Evolutionary conservation across 805 yeast species (phyloP).

Genomic region (Metschnikowia proteae): DNA sequence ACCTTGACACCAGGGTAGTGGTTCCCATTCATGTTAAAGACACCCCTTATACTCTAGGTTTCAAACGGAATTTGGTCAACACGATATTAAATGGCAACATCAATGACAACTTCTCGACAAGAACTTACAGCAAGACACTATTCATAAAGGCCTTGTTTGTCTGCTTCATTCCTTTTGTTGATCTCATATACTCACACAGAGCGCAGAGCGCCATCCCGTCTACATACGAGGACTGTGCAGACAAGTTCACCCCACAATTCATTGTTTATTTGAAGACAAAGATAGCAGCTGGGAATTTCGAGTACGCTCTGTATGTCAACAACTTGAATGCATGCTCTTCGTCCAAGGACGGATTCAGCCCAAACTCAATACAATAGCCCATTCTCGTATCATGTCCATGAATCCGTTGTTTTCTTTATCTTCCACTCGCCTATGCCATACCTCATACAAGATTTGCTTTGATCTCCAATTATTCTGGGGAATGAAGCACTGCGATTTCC

Average conservation of each 20-base stretch:
- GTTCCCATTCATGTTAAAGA: conserved; percentile 31
- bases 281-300: conserved; percentile 8
- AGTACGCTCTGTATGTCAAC: conserved; percentile 7
- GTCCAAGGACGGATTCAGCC: conserved; percentile 18
- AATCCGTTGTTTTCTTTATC: conserved; percentile 39
- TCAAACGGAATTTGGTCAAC: conserved; percentile 33
- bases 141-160: conserved; percentile 3
- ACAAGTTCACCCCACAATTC: conserved; percentile 14
- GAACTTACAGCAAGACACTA: not conserved
- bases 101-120: conserved; percentile 3
- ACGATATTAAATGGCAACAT: conserved; percentile 19
- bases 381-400: conserved; percentile 52
- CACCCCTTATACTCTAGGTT: conserved; percentile 37
- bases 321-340: not conserved
- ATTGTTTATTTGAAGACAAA: conserved; percentile 3
- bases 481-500: conserved; percentile 27
- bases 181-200: conserved; percentile 3
- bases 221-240: conserved; percentile 8
- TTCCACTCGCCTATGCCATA: conserved; percentile 43
- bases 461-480: conserved; percentile 49
- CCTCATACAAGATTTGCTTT: conserved; percentile 50
- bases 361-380: conserved; percentile 45
- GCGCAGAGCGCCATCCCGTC: not conserved
- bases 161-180: conserved; percentile 12
- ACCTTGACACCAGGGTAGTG: conserved; percentile 32